Conservation (phyloP, 2,329 filamentous ascomycete species). For the Emericellopsis atlantica region DNA sequence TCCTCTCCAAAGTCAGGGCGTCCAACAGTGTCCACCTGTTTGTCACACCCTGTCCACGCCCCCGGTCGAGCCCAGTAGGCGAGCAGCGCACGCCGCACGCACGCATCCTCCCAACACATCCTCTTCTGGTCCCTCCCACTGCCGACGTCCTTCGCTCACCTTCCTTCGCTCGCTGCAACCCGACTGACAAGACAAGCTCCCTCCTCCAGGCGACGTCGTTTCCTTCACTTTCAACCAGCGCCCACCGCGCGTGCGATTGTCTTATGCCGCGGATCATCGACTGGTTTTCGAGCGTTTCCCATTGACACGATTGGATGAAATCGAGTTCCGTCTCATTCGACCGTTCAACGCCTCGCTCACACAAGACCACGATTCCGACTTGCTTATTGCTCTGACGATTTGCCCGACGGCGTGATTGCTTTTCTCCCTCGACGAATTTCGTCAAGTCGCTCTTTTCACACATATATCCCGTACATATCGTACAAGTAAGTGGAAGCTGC, state of each 20-base stretch:
- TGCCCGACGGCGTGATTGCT: slow-evolving; percentile 3
- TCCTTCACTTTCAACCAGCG: slow-evolving; percentile 6
- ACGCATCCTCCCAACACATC: slow-evolving; percentile 1
- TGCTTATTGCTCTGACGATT: not conserved
- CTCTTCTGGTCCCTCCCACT: slow-evolving; percentile 1
- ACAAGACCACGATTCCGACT: not conserved
- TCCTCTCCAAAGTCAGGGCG: not conserved
- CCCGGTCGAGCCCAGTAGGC: not conserved
- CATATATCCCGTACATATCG: not conserved
- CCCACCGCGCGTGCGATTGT: slow-evolving; percentile 3
- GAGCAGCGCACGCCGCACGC: not conserved
- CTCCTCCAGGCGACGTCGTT: slow-evolving; percentile 6
- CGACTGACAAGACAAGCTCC: slow-evolving; percentile 5
- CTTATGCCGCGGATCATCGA: not conserved
- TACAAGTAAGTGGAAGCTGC: not conserved
- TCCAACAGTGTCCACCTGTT: not conserved
- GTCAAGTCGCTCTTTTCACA: slow-evolving; percentile 32
- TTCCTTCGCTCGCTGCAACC: slow-evolving; percentile 1
- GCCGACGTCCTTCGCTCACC: slow-evolving; percentile 1
- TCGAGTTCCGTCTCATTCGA: slow-evolving; percentile 1
- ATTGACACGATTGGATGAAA: not conserved
- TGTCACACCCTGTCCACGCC: slow-evolving; percentile 1
- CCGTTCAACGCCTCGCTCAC: not conserved
- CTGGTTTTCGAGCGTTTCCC: slow-evolving; percentile 1
- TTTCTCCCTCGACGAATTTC: slow-evolving; percentile 24